Conservation (phyloP, 257 asterid species). For the Anisodus acutangulus region DNA sequence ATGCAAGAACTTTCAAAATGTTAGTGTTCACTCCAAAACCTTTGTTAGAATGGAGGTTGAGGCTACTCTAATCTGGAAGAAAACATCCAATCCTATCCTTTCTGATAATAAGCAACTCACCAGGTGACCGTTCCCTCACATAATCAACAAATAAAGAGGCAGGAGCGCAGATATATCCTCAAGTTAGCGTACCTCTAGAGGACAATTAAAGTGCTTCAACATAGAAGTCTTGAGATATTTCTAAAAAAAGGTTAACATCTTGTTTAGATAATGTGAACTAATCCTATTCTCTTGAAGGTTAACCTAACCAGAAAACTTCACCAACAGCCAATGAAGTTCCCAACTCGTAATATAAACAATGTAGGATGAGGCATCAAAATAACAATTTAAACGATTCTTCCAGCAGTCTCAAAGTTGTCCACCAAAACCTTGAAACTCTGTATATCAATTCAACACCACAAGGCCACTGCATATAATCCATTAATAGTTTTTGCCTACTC, state of each 20-base stretch:
- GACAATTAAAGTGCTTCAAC: background rate
- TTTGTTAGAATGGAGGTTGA: background rate
- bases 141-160: background rate
- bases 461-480: slow-evolving; percentile 16
- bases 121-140: background rate
- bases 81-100: background rate
- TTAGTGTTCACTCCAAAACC: slow-evolving; percentile 16
- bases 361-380: background rate
- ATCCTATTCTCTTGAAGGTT: slow-evolving; percentile 2
- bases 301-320: slow-evolving; percentile 14
- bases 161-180: background rate
- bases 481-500: background rate
- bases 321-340: background rate
- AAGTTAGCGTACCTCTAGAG: background rate
- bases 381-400: background rate
- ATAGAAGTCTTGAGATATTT: too few species aligned
- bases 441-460: slow-evolving; percentile 17
- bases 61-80: background rate
- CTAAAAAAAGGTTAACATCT: background rate
- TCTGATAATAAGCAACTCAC: background rate
- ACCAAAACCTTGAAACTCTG: background rate
- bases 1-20: background rate
- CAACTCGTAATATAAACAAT: background rate
- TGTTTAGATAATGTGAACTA: background rate
- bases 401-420: background rate